A percentile compares a stretch with the other conserved stretches of the same genome.
Conservation (phyloP, 169 alveolate genomes). For the Babesia microti region DNA sequence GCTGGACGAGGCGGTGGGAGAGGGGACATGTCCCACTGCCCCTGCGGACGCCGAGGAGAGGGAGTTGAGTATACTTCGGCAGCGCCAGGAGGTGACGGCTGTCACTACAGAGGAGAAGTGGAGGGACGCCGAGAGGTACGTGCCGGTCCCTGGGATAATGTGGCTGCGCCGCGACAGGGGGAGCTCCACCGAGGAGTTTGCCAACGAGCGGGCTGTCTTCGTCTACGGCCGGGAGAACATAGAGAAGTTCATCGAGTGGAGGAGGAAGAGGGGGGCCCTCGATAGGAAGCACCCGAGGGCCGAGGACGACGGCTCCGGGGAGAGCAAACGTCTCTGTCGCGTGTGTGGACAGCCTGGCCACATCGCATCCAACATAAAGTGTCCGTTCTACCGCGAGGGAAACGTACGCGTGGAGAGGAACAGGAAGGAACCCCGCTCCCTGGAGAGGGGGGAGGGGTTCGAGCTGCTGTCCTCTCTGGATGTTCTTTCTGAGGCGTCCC, state of each 20-base stretch:
- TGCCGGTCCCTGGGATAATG: conserved; percentile 64
- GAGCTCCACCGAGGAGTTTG: conserved; percentile 56
- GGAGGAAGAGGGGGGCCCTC: conserved; percentile 30
- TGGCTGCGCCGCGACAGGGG: conserved; percentile 69
- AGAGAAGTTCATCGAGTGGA: conserved; percentile 56
- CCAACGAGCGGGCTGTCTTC: conserved; percentile 62
- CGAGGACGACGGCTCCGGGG: conserved; percentile 12
- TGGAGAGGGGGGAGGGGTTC: conserved; percentile 27
- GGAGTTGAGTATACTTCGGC: conserved; percentile 51
- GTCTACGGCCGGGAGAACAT: conserved; percentile 72
- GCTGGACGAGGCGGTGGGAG: conserved; percentile 27
- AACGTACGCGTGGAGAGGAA: conserved; percentile 8
- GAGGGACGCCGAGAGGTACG: conserved; percentile 45
- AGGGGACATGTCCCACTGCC: conserved; percentile 1
- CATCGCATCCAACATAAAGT: conserved; percentile 72
- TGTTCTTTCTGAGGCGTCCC: too few relatives aligned
- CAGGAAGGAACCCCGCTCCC: conserved; percentile 7
- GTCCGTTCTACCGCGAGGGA: conserved; percentile 55
- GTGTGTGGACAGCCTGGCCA: conserved; percentile 75
- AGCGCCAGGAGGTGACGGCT: conserved; percentile 52
- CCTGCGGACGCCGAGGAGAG: conserved; percentile 53
- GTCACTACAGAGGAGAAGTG: conserved; percentile 54
- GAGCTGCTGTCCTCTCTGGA: too few relatives aligned
- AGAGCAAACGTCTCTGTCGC: conserved; percentile 64
- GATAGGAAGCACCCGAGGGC: conserved; percentile 7